Evolutionary conservation across 2,329 filamentous ascomycete species (phyloP).

Genomic region (Cordyceps fumosorosea): DNA sequence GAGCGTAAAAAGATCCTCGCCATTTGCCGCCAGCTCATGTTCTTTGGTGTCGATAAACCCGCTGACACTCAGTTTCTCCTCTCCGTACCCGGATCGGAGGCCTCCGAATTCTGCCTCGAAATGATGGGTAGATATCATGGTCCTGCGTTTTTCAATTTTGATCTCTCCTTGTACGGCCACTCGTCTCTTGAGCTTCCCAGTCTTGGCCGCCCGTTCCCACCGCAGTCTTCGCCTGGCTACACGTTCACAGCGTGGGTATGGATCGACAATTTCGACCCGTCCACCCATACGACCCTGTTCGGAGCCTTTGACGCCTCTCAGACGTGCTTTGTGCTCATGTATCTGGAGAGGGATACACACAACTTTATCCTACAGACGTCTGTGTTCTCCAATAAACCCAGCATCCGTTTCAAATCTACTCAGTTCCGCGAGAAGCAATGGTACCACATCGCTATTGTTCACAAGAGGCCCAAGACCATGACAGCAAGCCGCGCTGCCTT

Average conservation of each 20-base stretch:
- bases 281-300: conserved; percentile 89
- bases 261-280: conserved; percentile 77
- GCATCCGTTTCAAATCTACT: conserved; percentile 84
- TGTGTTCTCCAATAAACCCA: conserved; percentile 76
- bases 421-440: conserved; percentile 70
- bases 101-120: conserved; percentile 64
- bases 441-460: conserved; percentile 91
- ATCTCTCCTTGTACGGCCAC: conserved; percentile 80
- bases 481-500: conserved; percentile 75
- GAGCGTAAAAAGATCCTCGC: conserved; percentile 57
- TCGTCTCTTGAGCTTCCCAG: conserved; percentile 84
- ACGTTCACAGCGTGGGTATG: conserved; percentile 86
- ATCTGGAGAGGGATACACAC: conserved; percentile 85
- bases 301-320: conserved; percentile 89
- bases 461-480: conserved; percentile 70
- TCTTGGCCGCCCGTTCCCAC: conserved; percentile 80
- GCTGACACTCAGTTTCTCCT: conserved; percentile 75
- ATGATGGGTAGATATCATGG: conserved; percentile 68
- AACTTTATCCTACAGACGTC: conserved; percentile 97
- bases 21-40: conserved; percentile 63
- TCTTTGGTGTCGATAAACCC: conserved; percentile 71
- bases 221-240: conserved; percentile 72
- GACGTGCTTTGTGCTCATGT: conserved; percentile 88
- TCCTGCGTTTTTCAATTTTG: conserved; percentile 88
- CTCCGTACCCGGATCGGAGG: conserved; percentile 42